A percentile compares a stretch with the other conserved stretches of the same genome.
These are phyloP conservation scores for Paramarasmius palmivorus DNA, from an alignment of 1,284 basidiomycete species.

Conservation along the genomic window DNA sequence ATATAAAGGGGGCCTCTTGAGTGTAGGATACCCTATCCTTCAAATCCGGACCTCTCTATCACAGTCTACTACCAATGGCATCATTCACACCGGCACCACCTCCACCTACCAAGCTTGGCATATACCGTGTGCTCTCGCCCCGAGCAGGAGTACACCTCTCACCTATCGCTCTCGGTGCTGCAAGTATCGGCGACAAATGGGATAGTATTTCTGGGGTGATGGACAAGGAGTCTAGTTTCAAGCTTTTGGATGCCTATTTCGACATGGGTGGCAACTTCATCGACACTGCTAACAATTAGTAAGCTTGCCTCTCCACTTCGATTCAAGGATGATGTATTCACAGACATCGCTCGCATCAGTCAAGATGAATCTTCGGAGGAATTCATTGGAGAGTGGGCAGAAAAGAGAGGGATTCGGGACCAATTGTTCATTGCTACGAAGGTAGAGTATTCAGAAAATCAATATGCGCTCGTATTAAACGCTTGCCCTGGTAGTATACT, in stretches of 20 bases:
- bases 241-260: conserved; percentile 49
- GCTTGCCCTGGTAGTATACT: conserved; percentile 27
- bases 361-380: conserved; percentile 50
- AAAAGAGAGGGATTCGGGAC: conserved; percentile 48
- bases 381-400: conserved; percentile 60
- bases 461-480: neutral
- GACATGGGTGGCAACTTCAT: conserved; percentile 57
- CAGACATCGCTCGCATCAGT: conserved; percentile 26
- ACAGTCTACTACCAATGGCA: too few species aligned
- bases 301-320: conserved; percentile 18
- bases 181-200: conserved; percentile 49
- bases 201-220: conserved; percentile 32
- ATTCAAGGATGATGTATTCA: neutral
- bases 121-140: neutral
- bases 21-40: too few species aligned
- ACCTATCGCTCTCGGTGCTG: conserved; percentile 50
- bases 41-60: too few species aligned
- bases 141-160: neutral
- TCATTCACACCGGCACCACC: neutral
- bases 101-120: neutral
- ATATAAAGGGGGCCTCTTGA: too few species aligned
- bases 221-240: conserved; percentile 43
- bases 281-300: conserved; percentile 53
- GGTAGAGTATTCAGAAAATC: conserved; percentile 22
- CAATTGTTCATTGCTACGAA: conserved; percentile 59